These are phyloP conservation scores for Dalbergia oliveri DNA, from an alignment of 306 rosid genomes.

Conservation along the genomic window DNA sequence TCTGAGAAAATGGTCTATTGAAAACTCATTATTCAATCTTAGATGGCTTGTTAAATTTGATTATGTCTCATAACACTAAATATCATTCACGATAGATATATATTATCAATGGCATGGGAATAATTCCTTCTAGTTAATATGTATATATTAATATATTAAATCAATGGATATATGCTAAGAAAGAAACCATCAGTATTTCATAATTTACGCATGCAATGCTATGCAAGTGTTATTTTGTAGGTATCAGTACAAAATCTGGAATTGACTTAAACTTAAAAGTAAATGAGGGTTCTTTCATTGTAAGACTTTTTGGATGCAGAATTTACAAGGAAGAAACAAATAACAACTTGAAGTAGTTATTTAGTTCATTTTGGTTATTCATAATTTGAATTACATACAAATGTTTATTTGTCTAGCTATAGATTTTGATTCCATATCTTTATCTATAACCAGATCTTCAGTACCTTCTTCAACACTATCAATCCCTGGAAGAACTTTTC, in stretches of 20 bases:
- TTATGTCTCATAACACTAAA: no score
- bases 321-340: slow-evolving; percentile 35
- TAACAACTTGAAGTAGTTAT: background rate
- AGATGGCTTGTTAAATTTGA: no score
- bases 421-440: slow-evolving; percentile 25
- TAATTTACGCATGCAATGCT: no score
- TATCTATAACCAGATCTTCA: slow-evolving; percentile 1
- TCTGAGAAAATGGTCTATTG: no score
- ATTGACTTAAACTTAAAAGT: slow-evolving; percentile 8
- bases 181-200: no score
- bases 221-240: no score
- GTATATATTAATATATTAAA: no score
- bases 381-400: slow-evolving; percentile 4
- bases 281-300: slow-evolving; percentile 29
- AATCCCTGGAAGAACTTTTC: slow-evolving; percentile 74
- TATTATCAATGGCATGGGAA: no score
- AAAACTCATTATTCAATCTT: no score
- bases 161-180: no score
- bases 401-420: slow-evolving; percentile 34
- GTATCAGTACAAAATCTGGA: slow-evolving; percentile 30
- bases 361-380: slow-evolving; percentile 28
- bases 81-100: no score
- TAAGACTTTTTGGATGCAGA: slow-evolving; percentile 21
- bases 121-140: no score
- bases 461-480: slow-evolving; percentile 71